Evolutionary conservation across 345 rosid genomes (phyloP).

Genomic region (Toxicodendron radicans): DNA sequence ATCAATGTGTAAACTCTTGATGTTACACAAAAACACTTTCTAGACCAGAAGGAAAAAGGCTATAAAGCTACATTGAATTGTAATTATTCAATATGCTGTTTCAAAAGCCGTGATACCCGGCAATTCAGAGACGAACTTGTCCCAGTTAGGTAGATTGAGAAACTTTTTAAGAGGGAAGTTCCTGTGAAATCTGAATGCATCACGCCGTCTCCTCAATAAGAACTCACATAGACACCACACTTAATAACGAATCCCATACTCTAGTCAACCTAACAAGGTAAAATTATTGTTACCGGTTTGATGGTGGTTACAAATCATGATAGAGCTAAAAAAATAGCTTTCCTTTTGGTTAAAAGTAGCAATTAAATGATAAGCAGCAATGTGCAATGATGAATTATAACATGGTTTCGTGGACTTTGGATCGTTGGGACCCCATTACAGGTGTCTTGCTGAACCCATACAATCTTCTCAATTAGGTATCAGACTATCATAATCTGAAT

Average conservation of each 20-base stretch:
- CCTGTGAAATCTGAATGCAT: background rate
- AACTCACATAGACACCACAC: too few species aligned
- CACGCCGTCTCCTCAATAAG: background rate
- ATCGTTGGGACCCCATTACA: background rate
- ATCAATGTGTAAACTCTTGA: background rate
- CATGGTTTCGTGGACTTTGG: slow-evolving; percentile 18
- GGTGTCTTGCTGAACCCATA: background rate
- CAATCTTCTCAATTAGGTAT: background rate
- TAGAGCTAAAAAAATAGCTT: background rate
- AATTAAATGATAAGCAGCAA: background rate
- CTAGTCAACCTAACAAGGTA: too few species aligned
- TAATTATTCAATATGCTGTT: background rate
- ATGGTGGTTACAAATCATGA: background rate
- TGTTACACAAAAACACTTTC: background rate
- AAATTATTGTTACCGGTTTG: background rate
- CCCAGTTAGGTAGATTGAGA: background rate
- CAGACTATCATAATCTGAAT: background rate
- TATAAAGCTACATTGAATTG: background rate
- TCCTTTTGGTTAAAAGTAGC: slow-evolving; percentile 5
- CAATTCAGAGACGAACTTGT: background rate
- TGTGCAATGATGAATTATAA: slow-evolving; percentile 21
- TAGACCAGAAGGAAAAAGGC: background rate
- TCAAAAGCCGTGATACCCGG: slow-evolving; percentile 17
- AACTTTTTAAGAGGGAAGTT: background rate
- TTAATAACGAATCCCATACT: too few species aligned